Evolutionary conservation across 225 moss, liverwort and hornwort genomes (phyloP).

Genomic region (Sphagnum contortum): DNA sequence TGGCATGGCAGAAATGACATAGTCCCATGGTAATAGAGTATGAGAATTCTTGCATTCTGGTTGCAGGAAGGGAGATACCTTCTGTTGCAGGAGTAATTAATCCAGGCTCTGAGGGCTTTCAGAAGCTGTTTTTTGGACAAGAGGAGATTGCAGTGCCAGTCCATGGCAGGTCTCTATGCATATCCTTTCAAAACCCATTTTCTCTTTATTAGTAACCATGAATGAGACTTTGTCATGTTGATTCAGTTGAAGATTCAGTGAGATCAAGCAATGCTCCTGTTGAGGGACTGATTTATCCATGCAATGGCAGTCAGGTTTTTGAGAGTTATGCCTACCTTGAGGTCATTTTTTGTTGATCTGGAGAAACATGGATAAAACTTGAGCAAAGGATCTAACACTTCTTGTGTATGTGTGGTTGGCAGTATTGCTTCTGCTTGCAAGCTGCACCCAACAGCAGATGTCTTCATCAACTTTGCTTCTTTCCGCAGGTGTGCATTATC

Average conservation of each 20-base stretch:
- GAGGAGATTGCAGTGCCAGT: slow-evolving; percentile 83
- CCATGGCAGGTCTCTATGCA: slow-evolving; percentile 46
- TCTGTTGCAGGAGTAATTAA: slow-evolving; percentile 91
- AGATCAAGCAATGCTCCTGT: too few species aligned
- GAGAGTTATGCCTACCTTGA: not conserved
- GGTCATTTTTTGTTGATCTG: slow-evolving; percentile 1
- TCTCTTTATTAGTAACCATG: too few species aligned
- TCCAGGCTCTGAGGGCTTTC: slow-evolving; percentile 86
- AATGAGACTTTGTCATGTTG: not conserved
- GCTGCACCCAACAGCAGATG: slow-evolving; percentile 79
- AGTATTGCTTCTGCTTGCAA: slow-evolving; percentile 67
- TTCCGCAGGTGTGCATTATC: slow-evolving; percentile 33
- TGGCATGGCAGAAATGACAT: not conserved
- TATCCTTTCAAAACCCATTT: too few species aligned
- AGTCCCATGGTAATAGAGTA: too few species aligned
- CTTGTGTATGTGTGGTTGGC: not conserved
- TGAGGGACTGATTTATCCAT: too few species aligned
- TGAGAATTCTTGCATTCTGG: too few species aligned
- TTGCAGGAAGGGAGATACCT: slow-evolving; percentile 55
- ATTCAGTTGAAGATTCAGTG: too few species aligned
- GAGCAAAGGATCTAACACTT: too few species aligned
- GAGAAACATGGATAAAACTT: too few species aligned
- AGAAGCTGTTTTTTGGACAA: slow-evolving; percentile 89
- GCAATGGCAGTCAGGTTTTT: too few species aligned
- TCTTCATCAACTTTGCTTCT: slow-evolving; percentile 97